phyloP scores from a whole-genome alignment of 2,329 filamentous ascomycete species.

The Hypoxylon sp. region DNA sequence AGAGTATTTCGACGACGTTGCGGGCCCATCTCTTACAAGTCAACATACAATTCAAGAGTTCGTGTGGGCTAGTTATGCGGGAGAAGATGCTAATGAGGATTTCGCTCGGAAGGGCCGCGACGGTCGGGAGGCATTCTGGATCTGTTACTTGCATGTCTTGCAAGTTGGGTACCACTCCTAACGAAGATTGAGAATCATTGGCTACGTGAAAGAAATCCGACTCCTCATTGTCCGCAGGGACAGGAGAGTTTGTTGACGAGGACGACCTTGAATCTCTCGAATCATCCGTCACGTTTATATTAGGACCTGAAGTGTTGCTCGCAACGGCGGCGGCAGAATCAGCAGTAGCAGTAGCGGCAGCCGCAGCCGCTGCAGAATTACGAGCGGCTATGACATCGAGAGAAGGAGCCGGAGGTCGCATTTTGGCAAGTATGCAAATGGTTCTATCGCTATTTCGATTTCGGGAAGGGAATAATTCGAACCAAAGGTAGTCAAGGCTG shows the following conservation, averaged over 20 bases:
- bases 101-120: constrained; percentile 90
- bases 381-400: constrained; percentile 54
- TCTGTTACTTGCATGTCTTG: constrained; percentile 80
- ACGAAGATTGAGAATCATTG: constrained; percentile 94
- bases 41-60: constrained; percentile 90
- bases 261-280: constrained; percentile 69
- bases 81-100: constrained; percentile 94
- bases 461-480: neutral
- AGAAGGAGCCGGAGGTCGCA: constrained; percentile 51
- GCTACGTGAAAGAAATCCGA: constrained; percentile 91
- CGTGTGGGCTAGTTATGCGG: constrained; percentile 80
- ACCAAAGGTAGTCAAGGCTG: neutral
- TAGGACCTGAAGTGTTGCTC: constrained; percentile 27
- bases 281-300: constrained; percentile 54
- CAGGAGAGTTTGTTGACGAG: constrained; percentile 82
- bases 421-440: constrained; percentile 24
- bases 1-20: constrained; percentile 92
- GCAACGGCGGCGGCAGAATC: constrained; percentile 15
- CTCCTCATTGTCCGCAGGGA: constrained; percentile 85
- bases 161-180: constrained; percentile 80
- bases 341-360: constrained; percentile 27
- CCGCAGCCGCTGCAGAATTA: constrained; percentile 31
- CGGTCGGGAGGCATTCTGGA: constrained; percentile 79
- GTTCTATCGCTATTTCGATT: constrained; percentile 5
- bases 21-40: constrained; percentile 95